Base-by-base conservation (phyloP, 2,329 filamentous ascomycete genomes). In the Calonectria pauciramosa region DNA sequence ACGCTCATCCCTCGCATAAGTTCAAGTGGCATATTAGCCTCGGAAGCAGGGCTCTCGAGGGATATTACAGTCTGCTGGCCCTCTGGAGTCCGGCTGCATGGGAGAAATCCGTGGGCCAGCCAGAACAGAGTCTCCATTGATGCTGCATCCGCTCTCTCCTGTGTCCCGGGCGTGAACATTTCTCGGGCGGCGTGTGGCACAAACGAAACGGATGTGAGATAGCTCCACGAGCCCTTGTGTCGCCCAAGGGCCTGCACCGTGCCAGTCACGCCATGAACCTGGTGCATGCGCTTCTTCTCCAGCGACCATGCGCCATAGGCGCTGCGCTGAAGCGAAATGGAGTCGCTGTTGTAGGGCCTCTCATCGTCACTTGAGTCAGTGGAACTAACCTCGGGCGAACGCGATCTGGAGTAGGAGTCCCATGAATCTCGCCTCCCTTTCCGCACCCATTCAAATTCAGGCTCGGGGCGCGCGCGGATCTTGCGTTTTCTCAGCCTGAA, bases 161-260 rank as follows among this genome's bases (percentile, higher is more conserved):
- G 3, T 20, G 68, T 52, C 11, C 72, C 72, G 1, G 68, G 23
- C 4, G 51, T 30, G 30, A 74, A 74, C 9, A 71, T 74, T 41
- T 74, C 67, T 38, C 63, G 38, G 1, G 63, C 68, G 23, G 68
- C 67, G 36, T 71, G 72, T 16, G 68, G 72, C 41, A 74, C 72
- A 34, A 74, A 74, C 0, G 72, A 74, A 14, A 74, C 54, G 7
- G 68, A 63, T 32, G 72, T 70, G 7, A 74, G 56, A 28, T 68
- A 71, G 20, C 72, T 74, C 72, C 72, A 74, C 14, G 68, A 71
- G 34, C 72, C 68, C 44, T 71, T 74, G 47, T 74, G 68, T 4
- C 72, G 54, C 9, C 72, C 72, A 47, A 74, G 68, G 6, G 32
- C 34, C 16, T 74, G 38, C 28, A 74, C 68, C 2, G 47, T 68